These are phyloP conservation scores for Podospora bellae-mahoneyi DNA, from an alignment of 495 filamentous ascomycete genomes.

Conservation along the genomic window DNA sequence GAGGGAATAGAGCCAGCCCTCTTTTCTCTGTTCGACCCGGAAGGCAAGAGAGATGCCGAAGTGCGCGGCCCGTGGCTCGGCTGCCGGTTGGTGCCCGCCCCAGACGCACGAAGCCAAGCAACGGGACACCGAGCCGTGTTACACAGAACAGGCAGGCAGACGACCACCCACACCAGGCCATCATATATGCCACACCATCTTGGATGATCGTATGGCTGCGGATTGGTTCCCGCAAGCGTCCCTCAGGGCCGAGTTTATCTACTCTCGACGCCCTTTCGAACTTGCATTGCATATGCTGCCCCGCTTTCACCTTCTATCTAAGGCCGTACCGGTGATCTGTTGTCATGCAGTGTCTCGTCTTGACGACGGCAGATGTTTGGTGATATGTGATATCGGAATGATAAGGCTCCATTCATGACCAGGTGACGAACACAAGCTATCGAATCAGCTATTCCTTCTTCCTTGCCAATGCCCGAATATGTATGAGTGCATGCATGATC, in stretches of 20 bases:
- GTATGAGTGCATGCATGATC: constrained; percentile 4
- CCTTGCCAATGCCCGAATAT: constrained; percentile 1
- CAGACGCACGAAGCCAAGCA: background rate
- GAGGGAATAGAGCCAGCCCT: background rate
- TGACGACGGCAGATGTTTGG: background rate
- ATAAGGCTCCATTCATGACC: background rate
- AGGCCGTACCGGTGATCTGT: background rate
- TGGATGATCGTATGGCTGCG: background rate
- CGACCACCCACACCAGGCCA: background rate
- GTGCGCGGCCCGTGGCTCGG: constrained; percentile 5
- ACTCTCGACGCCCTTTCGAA: background rate
- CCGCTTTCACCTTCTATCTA: constrained; percentile 4
- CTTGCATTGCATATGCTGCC: background rate
- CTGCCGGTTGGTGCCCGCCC: background rate
- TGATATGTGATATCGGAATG: background rate
- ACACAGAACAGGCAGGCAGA: background rate
- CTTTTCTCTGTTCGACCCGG: background rate
- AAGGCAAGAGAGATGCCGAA: background rate
- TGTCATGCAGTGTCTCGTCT: background rate
- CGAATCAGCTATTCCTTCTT: background rate
- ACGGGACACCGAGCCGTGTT: background rate
- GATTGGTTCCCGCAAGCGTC: background rate
- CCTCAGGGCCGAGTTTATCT: constrained; percentile 10
- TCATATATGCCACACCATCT: background rate
- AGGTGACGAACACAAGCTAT: background rate